These are phyloP conservation scores for Botrytis aclada DNA, from an alignment of 2,329 filamentous ascomycete species.

Conservation along the genomic window DNA sequence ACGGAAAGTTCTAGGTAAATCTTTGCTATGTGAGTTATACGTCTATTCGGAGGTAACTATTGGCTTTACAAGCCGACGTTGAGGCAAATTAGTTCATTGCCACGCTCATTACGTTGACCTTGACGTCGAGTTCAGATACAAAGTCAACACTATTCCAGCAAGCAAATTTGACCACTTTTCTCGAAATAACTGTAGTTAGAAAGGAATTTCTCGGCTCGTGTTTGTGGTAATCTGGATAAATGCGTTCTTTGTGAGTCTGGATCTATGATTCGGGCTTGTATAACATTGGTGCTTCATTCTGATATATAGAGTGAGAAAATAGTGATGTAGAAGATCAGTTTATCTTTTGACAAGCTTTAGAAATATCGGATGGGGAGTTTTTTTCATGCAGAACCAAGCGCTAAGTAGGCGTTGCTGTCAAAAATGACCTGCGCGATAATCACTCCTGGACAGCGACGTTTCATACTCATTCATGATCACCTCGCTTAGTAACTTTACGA, in stretches of 20 bases:
- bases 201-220: not conserved
- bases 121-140: not conserved
- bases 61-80: too few relatives aligned
- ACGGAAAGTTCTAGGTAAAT: not conserved
- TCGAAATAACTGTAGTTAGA: not conserved
- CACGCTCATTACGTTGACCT: not conserved
- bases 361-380: not conserved
- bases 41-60: not conserved
- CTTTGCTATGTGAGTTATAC: not conserved
- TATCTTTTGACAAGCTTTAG: not conserved
- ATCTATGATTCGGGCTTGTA: not conserved
- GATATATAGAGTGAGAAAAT: not conserved
- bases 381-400: not conserved
- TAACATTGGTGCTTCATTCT: not conserved
- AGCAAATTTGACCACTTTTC: not conserved
- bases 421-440: not conserved
- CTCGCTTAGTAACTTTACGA: not conserved
- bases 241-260: not conserved
- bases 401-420: not conserved
- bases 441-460: not conserved
- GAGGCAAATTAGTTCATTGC: fast-evolving
- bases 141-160: not conserved
- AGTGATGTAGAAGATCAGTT: not conserved
- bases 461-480: too few relatives aligned
- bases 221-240: too few relatives aligned